Percentiles rank a stretch among this genome's conserved stretches.
Conservation (phyloP, 768 basidiomycete species). For the Lactarius akahatsu region DNA sequence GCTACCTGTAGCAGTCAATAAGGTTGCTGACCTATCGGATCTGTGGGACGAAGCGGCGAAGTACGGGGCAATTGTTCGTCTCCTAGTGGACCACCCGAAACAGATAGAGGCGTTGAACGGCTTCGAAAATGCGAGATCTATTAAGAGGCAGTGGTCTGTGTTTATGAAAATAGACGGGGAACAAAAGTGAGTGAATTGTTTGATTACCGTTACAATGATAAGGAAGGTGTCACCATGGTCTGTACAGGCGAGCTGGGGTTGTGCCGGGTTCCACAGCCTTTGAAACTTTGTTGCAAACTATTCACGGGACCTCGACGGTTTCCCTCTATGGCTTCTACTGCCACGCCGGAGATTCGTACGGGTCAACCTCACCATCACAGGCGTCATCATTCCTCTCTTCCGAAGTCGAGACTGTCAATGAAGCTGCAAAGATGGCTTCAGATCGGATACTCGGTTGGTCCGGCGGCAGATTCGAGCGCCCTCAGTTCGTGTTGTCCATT, state of each 20-base stretch:
- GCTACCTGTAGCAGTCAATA: conserved; percentile 67
- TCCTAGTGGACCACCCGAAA: conserved; percentile 74
- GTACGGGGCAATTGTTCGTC: conserved; percentile 58
- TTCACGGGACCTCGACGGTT: conserved; percentile 54
- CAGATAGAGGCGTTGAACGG: conserved; percentile 66
- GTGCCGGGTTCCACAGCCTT: conserved; percentile 54
- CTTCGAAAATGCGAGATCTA: conserved; percentile 48
- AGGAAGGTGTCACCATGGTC: conserved; percentile 21
- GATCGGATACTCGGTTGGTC: conserved; percentile 44
- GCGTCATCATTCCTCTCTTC: conserved; percentile 64
- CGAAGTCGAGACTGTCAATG: conserved; percentile 71
- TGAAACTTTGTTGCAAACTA: conserved; percentile 49
- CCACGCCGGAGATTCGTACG: conserved; percentile 77
- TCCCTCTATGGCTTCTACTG: conserved; percentile 82
- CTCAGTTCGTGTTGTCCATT: conserved; percentile 70
- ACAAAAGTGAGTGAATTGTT: conserved; percentile 54
- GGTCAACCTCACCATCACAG: conserved; percentile 63
- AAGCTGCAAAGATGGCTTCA: conserved; percentile 57
- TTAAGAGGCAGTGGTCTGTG: conserved; percentile 59
- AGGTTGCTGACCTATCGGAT: conserved; percentile 64
- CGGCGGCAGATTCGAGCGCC: conserved; percentile 37
- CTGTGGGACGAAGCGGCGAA: conserved; percentile 55
- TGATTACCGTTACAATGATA: background rate
- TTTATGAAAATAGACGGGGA: conserved; percentile 84
- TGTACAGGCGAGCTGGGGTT: conserved; percentile 69